Evolutionary conservation across 495 filamentous ascomycete genomes (phyloP).

Genomic region (Stereocaulon alpinum): DNA sequence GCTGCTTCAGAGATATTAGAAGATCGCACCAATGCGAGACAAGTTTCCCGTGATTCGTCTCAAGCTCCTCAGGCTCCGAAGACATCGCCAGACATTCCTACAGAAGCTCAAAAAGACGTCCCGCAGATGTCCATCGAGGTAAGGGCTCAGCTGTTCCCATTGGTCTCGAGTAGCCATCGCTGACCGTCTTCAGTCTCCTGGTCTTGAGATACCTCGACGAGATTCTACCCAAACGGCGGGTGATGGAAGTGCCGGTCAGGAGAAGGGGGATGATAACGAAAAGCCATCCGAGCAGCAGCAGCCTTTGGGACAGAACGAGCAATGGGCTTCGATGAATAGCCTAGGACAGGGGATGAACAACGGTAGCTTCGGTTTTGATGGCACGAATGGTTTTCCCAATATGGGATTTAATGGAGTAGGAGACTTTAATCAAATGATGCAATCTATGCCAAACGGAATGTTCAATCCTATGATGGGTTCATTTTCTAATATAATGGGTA

Average conservation of each 20-base stretch:
- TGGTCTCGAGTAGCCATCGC: neutral
- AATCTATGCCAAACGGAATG: conserved; percentile 67
- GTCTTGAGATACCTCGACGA: conserved; percentile 11
- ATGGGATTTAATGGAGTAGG: conserved; percentile 55
- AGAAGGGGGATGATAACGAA: conserved; percentile 17
- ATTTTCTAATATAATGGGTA: conserved; percentile 81
- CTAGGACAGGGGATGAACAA: conserved; percentile 26
- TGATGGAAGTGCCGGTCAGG: conserved; percentile 14
- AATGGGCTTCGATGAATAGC: conserved; percentile 26
- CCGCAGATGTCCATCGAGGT: conserved; percentile 37
- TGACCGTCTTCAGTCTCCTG: conserved; percentile 14
- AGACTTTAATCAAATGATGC: conserved; percentile 65
- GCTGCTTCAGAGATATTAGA: conserved; percentile 21
- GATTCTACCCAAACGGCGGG: conserved; percentile 18
- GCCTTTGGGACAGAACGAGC: conserved; percentile 7
- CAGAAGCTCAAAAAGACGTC: conserved; percentile 27
- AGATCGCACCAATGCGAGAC: conserved; percentile 20
- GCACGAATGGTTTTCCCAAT: conserved; percentile 45
- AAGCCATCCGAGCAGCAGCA: conserved; percentile 21
- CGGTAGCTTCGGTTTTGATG: conserved; percentile 37
- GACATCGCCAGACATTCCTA: conserved; percentile 15
- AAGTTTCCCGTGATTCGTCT: conserved; percentile 14
- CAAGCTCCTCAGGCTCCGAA: conserved; percentile 4
- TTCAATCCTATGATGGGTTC: conserved; percentile 45
- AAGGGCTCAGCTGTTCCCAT: conserved; percentile 8